These are phyloP conservation scores for Trichoderma koningiopsis DNA, from an alignment of 2,329 filamentous ascomycete species.

Conservation along the genomic window DNA sequence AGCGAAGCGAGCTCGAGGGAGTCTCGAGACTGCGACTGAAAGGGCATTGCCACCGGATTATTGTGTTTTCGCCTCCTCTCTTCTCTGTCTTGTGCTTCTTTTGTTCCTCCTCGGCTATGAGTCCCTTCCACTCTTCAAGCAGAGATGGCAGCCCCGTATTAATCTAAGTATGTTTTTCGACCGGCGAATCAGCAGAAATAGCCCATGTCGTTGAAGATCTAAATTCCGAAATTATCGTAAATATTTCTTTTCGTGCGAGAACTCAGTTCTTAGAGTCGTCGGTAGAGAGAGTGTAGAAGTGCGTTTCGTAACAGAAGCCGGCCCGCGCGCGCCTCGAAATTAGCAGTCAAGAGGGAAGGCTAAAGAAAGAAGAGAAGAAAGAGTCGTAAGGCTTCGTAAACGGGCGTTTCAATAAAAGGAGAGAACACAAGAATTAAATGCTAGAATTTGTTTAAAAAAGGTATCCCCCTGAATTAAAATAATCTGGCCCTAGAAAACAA, in stretches of 20 bases:
- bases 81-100: background rate
- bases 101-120: background rate
- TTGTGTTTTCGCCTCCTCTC: conserved; percentile 6
- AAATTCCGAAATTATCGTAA: background rate
- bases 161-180: conserved; percentile 14
- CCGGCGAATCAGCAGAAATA: conserved; percentile 30
- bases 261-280: background rate
- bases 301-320: background rate
- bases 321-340: background rate
- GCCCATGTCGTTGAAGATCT: conserved; percentile 33
- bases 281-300: background rate
- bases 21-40: conserved; percentile 67
- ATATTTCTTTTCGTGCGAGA: background rate
- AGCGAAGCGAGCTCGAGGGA: conserved; percentile 95
- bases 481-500: background rate
- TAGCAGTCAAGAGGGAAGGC: background rate
- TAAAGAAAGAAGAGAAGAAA: background rate
- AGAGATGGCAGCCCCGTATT: background rate
- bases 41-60: conserved; percentile 43
- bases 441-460: background rate
- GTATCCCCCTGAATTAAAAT: background rate
- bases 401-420: background rate
- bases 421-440: background rate
- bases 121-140: background rate
- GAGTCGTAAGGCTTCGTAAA: conserved; percentile 8